A percentile compares a stretch with the other conserved stretches of the same genome.
These are phyloP conservation scores for Omphalotus olearius DNA, from an alignment of 1,284 basidiomycete genomes.

Conservation along the genomic window DNA sequence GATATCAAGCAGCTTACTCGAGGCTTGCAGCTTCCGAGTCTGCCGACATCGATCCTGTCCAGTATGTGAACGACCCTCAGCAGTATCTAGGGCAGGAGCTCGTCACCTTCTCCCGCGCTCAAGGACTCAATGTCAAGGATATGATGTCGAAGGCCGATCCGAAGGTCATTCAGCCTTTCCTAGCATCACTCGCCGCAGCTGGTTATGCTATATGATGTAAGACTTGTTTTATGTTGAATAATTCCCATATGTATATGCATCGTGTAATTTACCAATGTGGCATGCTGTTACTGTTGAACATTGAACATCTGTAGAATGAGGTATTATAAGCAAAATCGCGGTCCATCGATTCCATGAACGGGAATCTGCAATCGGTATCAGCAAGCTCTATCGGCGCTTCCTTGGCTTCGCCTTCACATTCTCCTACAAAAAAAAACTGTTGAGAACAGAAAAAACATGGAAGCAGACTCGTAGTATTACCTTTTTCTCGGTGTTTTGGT, in stretches of 20 bases:
- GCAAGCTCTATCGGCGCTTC: too few relatives aligned
- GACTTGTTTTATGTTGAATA: too few relatives aligned
- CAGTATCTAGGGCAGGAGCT: slow-evolving; percentile 48
- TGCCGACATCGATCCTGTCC: slow-evolving; percentile 52
- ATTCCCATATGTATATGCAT: too few relatives aligned
- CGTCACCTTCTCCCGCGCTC: slow-evolving; percentile 20
- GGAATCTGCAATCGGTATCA: too few relatives aligned
- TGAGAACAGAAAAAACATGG: too few relatives aligned
- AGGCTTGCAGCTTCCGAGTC: slow-evolving; percentile 80
- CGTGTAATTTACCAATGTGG: too few relatives aligned
- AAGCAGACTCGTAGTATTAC: too few relatives aligned
- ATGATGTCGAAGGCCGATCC: slow-evolving; percentile 34
- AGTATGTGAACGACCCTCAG: slow-evolving; percentile 53
- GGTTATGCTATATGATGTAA: slow-evolving; percentile 26
- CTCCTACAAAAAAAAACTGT: too few relatives aligned
- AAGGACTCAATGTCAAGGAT: slow-evolving; percentile 28
- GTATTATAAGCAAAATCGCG: neutral
- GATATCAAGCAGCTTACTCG: slow-evolving; percentile 93
- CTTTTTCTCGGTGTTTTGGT: neutral
- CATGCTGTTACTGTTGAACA: too few relatives aligned
- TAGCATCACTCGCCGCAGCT: slow-evolving; percentile 36
- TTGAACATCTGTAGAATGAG: too few relatives aligned
- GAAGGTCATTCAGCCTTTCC: slow-evolving; percentile 34
- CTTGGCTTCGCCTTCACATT: too few relatives aligned
- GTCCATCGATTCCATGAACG: neutral